These are phyloP conservation scores for Tetrapisispora nanseiensis DNA, from an alignment of 805 yeast genomes.

Conservation along the genomic window DNA sequence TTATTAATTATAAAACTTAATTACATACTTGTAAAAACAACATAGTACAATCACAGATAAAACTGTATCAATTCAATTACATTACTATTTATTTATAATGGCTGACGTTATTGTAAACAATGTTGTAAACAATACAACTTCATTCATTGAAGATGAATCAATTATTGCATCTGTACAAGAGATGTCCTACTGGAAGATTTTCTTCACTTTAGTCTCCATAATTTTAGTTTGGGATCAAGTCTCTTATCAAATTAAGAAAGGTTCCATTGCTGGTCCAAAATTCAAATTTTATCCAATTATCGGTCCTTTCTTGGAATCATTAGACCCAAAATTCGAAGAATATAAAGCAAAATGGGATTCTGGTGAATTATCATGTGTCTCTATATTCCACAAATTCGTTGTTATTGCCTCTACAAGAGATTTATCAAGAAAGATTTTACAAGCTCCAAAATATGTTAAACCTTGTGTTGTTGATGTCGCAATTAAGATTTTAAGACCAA, in stretches of 20 bases:
- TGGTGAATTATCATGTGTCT: conserved; percentile 92
- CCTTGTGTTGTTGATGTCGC: conserved; percentile 99
- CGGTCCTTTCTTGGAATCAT: conserved; percentile 89
- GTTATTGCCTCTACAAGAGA: conserved; percentile 87
- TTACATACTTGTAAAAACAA: too few species aligned
- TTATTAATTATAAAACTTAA: too few species aligned
- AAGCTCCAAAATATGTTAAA: conserved; percentile 78
- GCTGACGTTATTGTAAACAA: conserved; percentile 1
- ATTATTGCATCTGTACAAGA: neutral
- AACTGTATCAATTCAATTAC: neutral
- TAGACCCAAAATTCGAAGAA: conserved; percentile 93
- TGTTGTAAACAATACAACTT: neutral
- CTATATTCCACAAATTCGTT: conserved; percentile 95
- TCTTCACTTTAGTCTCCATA: conserved; percentile 38
- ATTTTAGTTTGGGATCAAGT: conserved; percentile 61
- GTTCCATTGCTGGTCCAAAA: conserved; percentile 81
- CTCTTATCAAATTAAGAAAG: conserved; percentile 71
- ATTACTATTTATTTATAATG: neutral
- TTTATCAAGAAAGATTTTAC: conserved; percentile 75
- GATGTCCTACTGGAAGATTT: conserved; percentile 24
- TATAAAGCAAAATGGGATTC: conserved; percentile 89
- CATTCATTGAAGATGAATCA: neutral
- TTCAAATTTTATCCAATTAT: conserved; percentile 88
- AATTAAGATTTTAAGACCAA: conserved; percentile 81
- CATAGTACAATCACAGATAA: neutral